A percentile compares a stretch with the other conserved stretches of the same genome.
Evolutionary conservation across 2,329 filamentous ascomycete species (phyloP).

Genomic region (Aspergillus nomiae): DNA sequence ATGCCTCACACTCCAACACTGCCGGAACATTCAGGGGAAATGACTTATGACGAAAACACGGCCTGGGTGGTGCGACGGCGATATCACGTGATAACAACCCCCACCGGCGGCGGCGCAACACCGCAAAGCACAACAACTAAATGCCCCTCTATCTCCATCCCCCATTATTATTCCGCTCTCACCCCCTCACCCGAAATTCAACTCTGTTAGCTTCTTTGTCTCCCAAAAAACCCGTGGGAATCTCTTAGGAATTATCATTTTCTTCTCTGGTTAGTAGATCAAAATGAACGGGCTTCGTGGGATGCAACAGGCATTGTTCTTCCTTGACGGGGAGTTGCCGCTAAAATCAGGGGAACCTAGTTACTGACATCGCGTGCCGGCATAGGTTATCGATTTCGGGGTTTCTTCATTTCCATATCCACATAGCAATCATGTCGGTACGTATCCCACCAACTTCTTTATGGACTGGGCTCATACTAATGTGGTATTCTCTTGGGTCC

Average conservation of each 20-base stretch:
- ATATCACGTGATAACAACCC: conserved; percentile 19
- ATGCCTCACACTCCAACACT: not conserved
- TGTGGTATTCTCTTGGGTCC: conserved; percentile 8
- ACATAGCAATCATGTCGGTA: conserved; percentile 38
- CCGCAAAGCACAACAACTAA: conserved; percentile 33
- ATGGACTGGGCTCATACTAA: conserved; percentile 10
- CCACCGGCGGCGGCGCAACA: conserved; percentile 32
- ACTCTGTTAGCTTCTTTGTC: conserved; percentile 1
- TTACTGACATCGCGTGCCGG: conserved; percentile 35
- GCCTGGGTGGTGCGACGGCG: conserved; percentile 21
- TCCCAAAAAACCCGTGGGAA: conserved; percentile 3
- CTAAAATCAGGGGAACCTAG: conserved; percentile 17
- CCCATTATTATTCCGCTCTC: conserved; percentile 16
- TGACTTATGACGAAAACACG: conserved; percentile 11
- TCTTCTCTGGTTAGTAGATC: conserved; percentile 16
- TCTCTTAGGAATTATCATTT: conserved; percentile 19
- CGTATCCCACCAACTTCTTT: conserved; percentile 17
- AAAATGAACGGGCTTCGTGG: not conserved
- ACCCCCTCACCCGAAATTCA: conserved; percentile 14
- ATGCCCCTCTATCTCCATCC: conserved; percentile 38
- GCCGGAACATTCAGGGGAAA: conserved; percentile 5
- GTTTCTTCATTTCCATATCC: conserved; percentile 23
- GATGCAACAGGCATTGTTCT: not conserved
- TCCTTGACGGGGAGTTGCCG: not conserved
- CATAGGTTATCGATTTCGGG: conserved; percentile 27